phyloP scores from a whole-genome alignment of 164 flowering plant species.

The Euptelea pleiosperma region DNA sequence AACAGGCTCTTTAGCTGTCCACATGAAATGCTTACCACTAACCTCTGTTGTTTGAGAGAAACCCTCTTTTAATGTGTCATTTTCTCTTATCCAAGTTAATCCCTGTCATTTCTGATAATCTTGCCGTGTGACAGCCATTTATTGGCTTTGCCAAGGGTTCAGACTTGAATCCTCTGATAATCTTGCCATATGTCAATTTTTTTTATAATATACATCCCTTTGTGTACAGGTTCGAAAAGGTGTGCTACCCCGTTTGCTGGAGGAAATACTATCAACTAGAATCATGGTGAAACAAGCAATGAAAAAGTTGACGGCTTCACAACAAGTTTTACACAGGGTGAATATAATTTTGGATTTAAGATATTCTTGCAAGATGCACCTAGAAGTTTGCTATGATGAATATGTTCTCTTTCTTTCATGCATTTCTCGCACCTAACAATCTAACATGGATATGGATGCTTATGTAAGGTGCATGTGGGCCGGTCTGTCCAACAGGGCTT shows the following conservation, averaged over 20 bases:
- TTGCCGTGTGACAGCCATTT: too few relatives aligned
- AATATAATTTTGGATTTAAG: neutral
- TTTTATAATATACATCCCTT: neutral
- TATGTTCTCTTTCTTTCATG: neutral
- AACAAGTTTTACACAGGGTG: conserved; percentile 73
- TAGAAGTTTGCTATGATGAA: neutral
- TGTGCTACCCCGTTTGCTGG: conserved; percentile 83
- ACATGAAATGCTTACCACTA: too few relatives aligned
- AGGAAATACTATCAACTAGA: conserved; percentile 90
- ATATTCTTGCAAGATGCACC: neutral
- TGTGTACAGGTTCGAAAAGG: conserved; percentile 69
- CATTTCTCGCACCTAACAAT: neutral
- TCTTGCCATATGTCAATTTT: neutral
- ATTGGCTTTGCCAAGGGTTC: too few relatives aligned
- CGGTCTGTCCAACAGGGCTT: too few relatives aligned
- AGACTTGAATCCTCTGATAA: neutral
- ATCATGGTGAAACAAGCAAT: conserved; percentile 93
- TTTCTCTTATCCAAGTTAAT: too few relatives aligned
- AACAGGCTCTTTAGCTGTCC: too few relatives aligned
- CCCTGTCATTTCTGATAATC: too few relatives aligned
- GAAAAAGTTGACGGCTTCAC: conserved; percentile 71
- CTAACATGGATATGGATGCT: neutral
- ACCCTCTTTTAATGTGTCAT: too few relatives aligned
- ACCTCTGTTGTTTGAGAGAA: too few relatives aligned
- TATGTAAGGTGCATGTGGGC: neutral